Base-by-base conservation (phyloP, 1,139 yeast species). In the Trichomonascaceae sp. region DNA sequence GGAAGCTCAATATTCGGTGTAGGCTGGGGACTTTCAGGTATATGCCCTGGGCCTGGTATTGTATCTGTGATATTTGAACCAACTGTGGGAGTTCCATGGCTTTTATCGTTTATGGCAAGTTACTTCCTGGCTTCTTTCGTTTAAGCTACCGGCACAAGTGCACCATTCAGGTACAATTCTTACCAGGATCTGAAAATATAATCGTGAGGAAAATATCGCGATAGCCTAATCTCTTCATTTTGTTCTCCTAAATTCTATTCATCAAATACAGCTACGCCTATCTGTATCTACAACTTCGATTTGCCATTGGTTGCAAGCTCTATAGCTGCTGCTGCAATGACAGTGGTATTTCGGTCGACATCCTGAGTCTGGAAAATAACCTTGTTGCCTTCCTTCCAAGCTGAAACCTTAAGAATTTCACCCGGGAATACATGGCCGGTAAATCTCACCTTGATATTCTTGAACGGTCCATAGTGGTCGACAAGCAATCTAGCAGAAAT, bases 371-470 rank as follows among this genome's bases (percentile, higher is more conserved):
- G 95, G 83, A 91, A 93, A 59, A 83, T 76, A 58, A 93, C 85
- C 61, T 77, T 74, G 63, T 80, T 83, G 51, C 81, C 81, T 58
- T 83, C 77, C 71, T 84, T 87, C 99, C 99, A 93, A 45, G 96
- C 96, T 56, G 74, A 74, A 45, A 93, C 83, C 66, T 79, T 80
- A 70, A 93, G 78, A 36, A 89, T 85, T 74, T 93, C 98, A 64
- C 98, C 99, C n/a, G 98, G 98, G 82, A 82, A 90, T 46, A 93
- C 98, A 66, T 87, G 84, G 65, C 93, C 93, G 38, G 96, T 81
- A 70, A 93, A 93, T 69, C 98, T 83, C 41, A 83, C 95, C 77
- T 93, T 93, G 70, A 90, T 80, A 75, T 90, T 96, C 67, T 80
- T 80, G 72, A 86, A 87, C 49, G 80, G 77, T 56, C 98, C 98